phyloP scores from a whole-genome alignment of 1,284 basidiomycete species.

The Sphaerobolus stellatus region DNA sequence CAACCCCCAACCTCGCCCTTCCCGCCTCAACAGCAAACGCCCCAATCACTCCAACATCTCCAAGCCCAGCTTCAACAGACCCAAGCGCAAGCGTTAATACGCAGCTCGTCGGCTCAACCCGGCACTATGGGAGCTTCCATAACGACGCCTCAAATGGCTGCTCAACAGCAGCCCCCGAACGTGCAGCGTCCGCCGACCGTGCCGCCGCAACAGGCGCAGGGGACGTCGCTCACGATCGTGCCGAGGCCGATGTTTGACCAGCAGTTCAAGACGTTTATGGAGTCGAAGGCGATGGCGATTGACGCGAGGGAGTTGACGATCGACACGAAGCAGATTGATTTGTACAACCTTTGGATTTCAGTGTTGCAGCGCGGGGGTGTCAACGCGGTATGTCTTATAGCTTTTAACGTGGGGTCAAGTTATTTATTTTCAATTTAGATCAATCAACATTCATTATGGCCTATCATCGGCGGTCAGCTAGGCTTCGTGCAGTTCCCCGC shows the following conservation, averaged over 20 bases:
- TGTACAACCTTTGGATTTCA: constrained; percentile 53
- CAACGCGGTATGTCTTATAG: constrained; percentile 40
- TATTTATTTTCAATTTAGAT: constrained; percentile 39
- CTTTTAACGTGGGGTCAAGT: background rate
- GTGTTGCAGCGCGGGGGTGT: constrained; percentile 59
- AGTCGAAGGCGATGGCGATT: constrained; percentile 27
- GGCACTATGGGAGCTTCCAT: too few species aligned
- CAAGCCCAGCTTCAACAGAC: constrained; percentile 2
- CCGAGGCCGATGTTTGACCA: background rate
- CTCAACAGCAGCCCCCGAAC: background rate
- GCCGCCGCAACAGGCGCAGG: constrained; percentile 9
- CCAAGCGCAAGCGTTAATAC: too few species aligned
- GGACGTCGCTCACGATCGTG: background rate
- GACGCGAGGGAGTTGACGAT: constrained; percentile 43
- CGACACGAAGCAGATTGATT: constrained; percentile 54
- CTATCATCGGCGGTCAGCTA: constrained; percentile 60
- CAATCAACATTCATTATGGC: constrained; percentile 58
- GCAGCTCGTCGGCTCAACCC: too few species aligned
- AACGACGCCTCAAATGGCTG: too few species aligned
- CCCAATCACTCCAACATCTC: constrained; percentile 7
- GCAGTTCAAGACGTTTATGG: background rate
- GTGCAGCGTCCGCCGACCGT: background rate
- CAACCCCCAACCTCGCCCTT: constrained; percentile 3
- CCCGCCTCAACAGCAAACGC: too few species aligned
- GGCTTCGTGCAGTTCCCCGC: constrained; percentile 62